A percentile compares a stretch with the other conserved stretches of the same genome.
phyloP scores from a whole-genome alignment of 2,329 filamentous ascomycete genomes.

The Apiospora kogelbergensis region DNA sequence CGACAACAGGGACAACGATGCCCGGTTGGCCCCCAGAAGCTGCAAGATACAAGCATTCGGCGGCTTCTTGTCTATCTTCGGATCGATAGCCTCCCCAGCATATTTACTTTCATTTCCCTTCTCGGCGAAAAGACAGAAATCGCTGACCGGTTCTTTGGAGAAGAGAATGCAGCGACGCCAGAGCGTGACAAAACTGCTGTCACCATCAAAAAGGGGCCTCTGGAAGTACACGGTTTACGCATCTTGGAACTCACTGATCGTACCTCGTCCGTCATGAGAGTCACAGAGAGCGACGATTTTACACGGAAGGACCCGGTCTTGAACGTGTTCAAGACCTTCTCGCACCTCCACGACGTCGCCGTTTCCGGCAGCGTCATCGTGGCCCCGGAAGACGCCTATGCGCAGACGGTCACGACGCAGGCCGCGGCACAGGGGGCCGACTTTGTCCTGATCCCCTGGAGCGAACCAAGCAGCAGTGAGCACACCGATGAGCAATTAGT shows the following conservation, averaged over 20 bases:
- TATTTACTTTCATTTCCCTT: constrained; percentile 80
- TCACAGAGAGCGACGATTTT: constrained; percentile 77
- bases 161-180: constrained; percentile 18
- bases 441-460: constrained; percentile 86
- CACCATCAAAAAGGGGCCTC: constrained; percentile 41
- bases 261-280: constrained; percentile 93
- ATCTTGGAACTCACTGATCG: constrained; percentile 87
- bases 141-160: constrained; percentile 10
- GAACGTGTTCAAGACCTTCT: constrained; percentile 88
- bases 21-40: constrained; percentile 27
- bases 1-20: constrained; percentile 30
- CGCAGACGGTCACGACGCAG: constrained; percentile 71
- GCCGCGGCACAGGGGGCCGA: constrained; percentile 70
- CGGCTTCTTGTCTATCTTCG: constrained; percentile 79
- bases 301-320: constrained; percentile 78
- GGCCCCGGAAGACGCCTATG: constrained; percentile 74
- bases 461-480: constrained; percentile 66
- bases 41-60: constrained; percentile 46
- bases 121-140: constrained; percentile 55
- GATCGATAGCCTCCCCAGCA: constrained; percentile 77
- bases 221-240: constrained; percentile 81
- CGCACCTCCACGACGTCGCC: constrained; percentile 78
- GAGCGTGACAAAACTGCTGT: constrained; percentile 23
- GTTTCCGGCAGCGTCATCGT: constrained; percentile 81
- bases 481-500: constrained; percentile 57